Evolutionary conservation across 306 rosid species (phyloP), one percentile per base, ranked within the genome.

Genomic region (Cercis canadensis): DNA sequence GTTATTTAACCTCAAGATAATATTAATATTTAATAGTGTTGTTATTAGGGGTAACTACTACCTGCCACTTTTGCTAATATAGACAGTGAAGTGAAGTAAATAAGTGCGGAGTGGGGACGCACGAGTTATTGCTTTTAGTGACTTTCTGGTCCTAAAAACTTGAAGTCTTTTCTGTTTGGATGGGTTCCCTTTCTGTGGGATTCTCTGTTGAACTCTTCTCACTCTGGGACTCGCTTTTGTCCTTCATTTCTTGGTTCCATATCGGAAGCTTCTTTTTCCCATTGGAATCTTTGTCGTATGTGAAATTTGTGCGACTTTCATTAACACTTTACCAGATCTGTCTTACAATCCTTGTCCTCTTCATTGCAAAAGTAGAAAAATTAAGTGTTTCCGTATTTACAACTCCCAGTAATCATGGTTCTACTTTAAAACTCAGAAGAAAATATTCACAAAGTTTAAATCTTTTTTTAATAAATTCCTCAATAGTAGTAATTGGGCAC

Each of bases 31-130:
- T 24, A 5, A 21, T 32, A 16, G 72, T 56, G 72, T 61, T 77
- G 70, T 60, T 53, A 62, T 33, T 36, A 57, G 53, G 62, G 12
- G 41, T 62, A 70, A 17, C 45, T 21, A 81, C 83, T 75, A 53
- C 71, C 69, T 70, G 55, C 74, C 72, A n/a, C 15, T 67, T 24
- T 12, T 50, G 14, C 3, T 44, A 32, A 44, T 57, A 57, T 73
- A 37, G 84, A 77, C 76, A 78, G 60, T 63, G 76, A 39, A 45
- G 54, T 73, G 76, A 39, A 45, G 49, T 73, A 54, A 57, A 60
- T 82, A 40, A 15, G 56, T 69, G 67, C 49, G 44, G 54, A 57
- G 75, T 82, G 69, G 84, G 77, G 68, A 18, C 64, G 44, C 70
- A 19, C 17, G 69, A 62, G 70, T 64, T 69, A 46, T 40, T 57